Evolutionary conservation across 179 eudicot genomes (phyloP), one percentile per base, ranked within the genome.

Genomic region (Amaranthus tricolor): DNA sequence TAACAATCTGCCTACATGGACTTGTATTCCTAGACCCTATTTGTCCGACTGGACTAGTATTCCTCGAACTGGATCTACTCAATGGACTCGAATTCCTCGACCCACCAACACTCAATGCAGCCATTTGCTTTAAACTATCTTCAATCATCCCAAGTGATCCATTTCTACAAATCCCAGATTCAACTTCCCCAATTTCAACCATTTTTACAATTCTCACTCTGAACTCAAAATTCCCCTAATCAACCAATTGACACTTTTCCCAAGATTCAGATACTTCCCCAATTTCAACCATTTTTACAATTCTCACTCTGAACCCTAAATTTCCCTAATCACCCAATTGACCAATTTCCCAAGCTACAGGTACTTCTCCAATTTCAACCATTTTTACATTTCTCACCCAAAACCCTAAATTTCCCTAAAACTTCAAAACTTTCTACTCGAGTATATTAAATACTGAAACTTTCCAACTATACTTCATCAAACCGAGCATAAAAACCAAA

Each of bases 21-120:
- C 98, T 93, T 6, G 94, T 86, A 70, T 92, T 94, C 78, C 94
- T 86, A 9, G 97, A 90, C 54, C 84, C 83, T 7, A 76, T 56
- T 45, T 76, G 54, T 11, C 82, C 77, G 50, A 80, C 70, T 0
- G 84, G 88, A 43, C 84, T 85, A 43, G 86, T 72, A 62, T 82
- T 82, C 66, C 88, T 83, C 9, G 86, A 80, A 67, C 94, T 87
- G 20, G 77, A 74, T 67, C 95, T 82, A 7, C 95, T 70, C 60
- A 84, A 59, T 0, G 93, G 91, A 78, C 93, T 89, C 16, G 95
- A 86, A 70, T 89, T 93, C 82, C 96, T 86, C 20, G 97, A 88
- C 53, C 92, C 86, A 73, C 88, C 62, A 52, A 79, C 84, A 72
- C 91, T 86, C 70, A 81, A 85, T 77, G 81, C 76, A 70, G 74